These are phyloP conservation scores for Cryptococcus neoformans DNA, from an alignment of 1,284 basidiomycete genomes.

Conservation along the genomic window DNA sequence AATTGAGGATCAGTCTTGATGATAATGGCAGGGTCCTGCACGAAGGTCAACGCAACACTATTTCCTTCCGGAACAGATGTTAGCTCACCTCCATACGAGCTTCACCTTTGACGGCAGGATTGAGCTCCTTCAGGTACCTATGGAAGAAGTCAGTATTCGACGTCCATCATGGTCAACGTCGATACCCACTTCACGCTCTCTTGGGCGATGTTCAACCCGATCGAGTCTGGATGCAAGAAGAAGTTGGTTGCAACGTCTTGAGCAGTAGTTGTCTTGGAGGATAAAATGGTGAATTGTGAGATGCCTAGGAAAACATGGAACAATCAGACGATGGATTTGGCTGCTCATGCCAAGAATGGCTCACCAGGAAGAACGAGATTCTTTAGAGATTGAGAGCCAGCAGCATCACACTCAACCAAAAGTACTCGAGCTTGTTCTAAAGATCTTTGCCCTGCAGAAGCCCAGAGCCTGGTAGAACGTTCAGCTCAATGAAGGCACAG, in stretches of 20 bases:
- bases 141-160: constrained; percentile 1
- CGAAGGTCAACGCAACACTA: background rate
- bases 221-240: constrained; percentile 74
- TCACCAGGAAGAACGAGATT: constrained; percentile 86
- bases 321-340: background rate
- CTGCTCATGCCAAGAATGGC: constrained; percentile 2
- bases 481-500: background rate
- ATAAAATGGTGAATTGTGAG: constrained; percentile 85
- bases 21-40: constrained; percentile 57
- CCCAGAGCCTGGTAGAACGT: constrained; percentile 71
- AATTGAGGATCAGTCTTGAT: constrained; percentile 57
- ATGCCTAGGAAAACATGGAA: constrained; percentile 54
- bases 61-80: background rate
- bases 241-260: constrained; percentile 94
- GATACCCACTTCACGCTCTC: constrained; percentile 63
- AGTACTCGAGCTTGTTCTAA: constrained; percentile 82
- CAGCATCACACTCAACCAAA: constrained; percentile 73
- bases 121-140: constrained; percentile 72
- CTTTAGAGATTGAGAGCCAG: constrained; percentile 83
- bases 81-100: constrained; percentile 59
- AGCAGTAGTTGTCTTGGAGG: constrained; percentile 59
- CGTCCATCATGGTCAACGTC: background rate
- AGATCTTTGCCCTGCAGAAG: constrained; percentile 85
- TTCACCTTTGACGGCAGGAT: constrained; percentile 74
- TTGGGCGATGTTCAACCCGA: constrained; percentile 74